Percentiles rank a stretch among this genome's conserved stretches.
These are phyloP conservation scores for Pisolithus marmoratus DNA, from an alignment of 768 basidiomycete genomes.

Conservation along the genomic window DNA sequence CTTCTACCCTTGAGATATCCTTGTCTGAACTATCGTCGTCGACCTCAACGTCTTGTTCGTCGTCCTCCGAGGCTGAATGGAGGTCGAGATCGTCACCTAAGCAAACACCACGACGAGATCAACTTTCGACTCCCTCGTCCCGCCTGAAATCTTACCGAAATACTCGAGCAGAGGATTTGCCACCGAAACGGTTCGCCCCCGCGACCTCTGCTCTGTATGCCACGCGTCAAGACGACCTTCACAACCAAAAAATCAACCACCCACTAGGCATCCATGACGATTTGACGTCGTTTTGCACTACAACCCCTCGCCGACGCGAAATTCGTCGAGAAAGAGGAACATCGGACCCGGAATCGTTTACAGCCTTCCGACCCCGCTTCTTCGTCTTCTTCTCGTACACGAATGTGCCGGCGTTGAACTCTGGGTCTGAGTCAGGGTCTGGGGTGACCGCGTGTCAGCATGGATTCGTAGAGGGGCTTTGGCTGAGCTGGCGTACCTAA, in stretches of 20 bases:
- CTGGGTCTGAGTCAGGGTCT: conserved; percentile 31
- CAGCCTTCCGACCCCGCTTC: conserved; percentile 11
- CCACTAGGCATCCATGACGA: conserved; percentile 10
- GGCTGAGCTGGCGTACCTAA: conserved; percentile 20
- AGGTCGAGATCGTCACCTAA: conserved; percentile 40
- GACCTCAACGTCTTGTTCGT: conserved; percentile 15
- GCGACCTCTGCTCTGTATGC: conserved; percentile 2
- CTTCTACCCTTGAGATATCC: conserved; percentile 19
- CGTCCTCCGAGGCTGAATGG: conserved; percentile 47
- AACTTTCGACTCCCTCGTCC: neutral
- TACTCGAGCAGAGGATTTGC: conserved; percentile 43
- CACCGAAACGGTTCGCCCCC: conserved; percentile 2
- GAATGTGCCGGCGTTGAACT: conserved; percentile 26
- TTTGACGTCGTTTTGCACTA: conserved; percentile 1
- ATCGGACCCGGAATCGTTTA: conserved; percentile 7
- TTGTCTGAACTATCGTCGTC: conserved; percentile 17
- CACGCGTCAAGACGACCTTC: neutral
- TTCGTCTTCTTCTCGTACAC: conserved; percentile 26
- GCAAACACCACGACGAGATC: neutral
- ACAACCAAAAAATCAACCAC: neutral
- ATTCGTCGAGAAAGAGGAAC: conserved; percentile 11
- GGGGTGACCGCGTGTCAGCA: neutral
- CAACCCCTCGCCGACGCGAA: conserved; percentile 10
- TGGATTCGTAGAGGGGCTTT: neutral
- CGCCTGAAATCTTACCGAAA: conserved; percentile 34